These are phyloP conservation scores for Syzygium malaccense DNA, from an alignment of 441 rosid species.

Conservation along the genomic window DNA sequence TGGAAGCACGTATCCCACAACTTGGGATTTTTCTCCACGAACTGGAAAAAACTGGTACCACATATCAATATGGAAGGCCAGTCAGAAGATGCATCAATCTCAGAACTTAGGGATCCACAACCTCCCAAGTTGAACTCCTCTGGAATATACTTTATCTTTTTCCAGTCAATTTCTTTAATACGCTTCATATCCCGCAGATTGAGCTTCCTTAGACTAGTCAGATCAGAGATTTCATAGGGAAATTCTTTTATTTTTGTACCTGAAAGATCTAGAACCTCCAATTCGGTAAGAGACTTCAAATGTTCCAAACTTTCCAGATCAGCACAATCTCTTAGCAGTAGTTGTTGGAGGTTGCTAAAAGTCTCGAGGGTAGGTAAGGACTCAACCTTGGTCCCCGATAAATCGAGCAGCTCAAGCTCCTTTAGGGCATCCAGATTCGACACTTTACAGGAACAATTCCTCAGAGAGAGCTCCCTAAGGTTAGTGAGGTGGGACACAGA, in stretches of 20 bases:
- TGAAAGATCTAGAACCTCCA: conserved; percentile 35
- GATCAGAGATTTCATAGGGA: conserved; percentile 1
- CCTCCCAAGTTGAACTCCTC: conserved; percentile 11
- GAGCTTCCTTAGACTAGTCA: conserved; percentile 7
- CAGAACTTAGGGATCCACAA: background rate
- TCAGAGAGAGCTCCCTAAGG: conserved; percentile 12
- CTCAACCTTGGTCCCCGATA: conserved; percentile 5
- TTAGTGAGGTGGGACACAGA: conserved; percentile 9
- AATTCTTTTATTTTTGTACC: conserved; percentile 9
- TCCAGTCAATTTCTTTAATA: conserved; percentile 8
- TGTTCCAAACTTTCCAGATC: conserved; percentile 7
- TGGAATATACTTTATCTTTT: conserved; percentile 7
- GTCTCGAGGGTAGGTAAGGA: background rate
- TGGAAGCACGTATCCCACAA: background rate
- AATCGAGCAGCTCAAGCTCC: conserved; percentile 18
- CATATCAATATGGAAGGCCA: conserved; percentile 2
- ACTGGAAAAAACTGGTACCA: background rate
- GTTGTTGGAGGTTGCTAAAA: conserved; percentile 15
- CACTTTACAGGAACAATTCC: background rate
- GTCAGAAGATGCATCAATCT: background rate
- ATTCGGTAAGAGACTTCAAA: conserved; percentile 15
- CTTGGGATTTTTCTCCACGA: background rate
- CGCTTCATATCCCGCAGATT: background rate
- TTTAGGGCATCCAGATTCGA: background rate
- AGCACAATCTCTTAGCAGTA: conserved; percentile 24